Conservation (phyloP, 805 yeast genomes). For the Spathaspora girioi region DNA sequence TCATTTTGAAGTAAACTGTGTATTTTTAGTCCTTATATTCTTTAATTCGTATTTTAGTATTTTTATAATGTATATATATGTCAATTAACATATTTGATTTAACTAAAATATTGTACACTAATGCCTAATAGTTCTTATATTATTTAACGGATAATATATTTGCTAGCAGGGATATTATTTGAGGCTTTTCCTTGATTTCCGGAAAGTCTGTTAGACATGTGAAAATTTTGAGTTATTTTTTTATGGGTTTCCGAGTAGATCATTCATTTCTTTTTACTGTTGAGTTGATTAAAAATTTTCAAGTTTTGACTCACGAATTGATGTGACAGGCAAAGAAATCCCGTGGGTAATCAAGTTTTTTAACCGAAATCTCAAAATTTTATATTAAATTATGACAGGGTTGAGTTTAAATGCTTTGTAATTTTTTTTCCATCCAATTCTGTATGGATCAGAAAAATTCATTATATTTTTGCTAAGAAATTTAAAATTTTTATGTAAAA, state of each 20-base stretch:
- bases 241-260: neutral
- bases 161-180: neutral
- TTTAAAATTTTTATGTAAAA: neutral
- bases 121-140: neutral
- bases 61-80: neutral
- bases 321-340: neutral
- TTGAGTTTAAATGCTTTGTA: neutral
- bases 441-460: neutral
- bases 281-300: neutral
- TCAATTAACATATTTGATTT: neutral
- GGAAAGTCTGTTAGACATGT: neutral
- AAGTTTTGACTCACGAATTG: neutral
- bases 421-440: no score
- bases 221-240: neutral
- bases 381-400: neutral
- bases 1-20: neutral
- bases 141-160: no score
- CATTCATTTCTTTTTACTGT: neutral
- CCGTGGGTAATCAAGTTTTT: neutral
- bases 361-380: neutral
- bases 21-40: conserved; percentile 1
- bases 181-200: neutral
- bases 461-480: neutral
- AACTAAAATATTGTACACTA: neutral
- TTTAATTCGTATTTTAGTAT: conserved; percentile 1